Evolutionary conservation across 1,284 basidiomycete genomes (phyloP).

Genomic region (Sanguinoderma infundibulare): DNA sequence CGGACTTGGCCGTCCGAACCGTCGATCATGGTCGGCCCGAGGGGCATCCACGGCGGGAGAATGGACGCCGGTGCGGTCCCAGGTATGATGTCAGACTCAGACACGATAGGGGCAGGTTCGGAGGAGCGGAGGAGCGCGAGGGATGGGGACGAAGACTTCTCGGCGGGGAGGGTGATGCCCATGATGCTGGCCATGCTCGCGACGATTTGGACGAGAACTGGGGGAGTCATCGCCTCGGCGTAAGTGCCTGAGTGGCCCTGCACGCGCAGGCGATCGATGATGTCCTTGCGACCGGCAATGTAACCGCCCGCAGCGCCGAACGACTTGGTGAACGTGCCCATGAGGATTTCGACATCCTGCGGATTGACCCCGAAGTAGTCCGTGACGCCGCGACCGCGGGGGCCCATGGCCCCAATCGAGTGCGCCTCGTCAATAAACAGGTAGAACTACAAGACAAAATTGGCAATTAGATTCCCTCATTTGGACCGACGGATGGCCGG

Average conservation of each 20-base stretch:
- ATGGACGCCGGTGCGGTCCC: slow-evolving; percentile 68
- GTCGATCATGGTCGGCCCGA: slow-evolving; percentile 73
- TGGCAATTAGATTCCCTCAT: slow-evolving; percentile 3
- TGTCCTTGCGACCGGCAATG: slow-evolving; percentile 81
- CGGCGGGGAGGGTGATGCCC: slow-evolving; percentile 70
- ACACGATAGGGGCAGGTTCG: slow-evolving; percentile 33
- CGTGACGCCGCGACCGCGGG: slow-evolving; percentile 91
- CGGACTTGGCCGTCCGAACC: slow-evolving; percentile 86
- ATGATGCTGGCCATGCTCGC: slow-evolving; percentile 97
- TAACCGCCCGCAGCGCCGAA: slow-evolving; percentile 98
- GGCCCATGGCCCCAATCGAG: slow-evolving; percentile 94
- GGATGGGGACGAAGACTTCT: slow-evolving; percentile 31
- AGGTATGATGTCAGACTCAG: slow-evolving; percentile 43
- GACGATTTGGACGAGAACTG: slow-evolving; percentile 90
- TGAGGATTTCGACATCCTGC: slow-evolving; percentile 86
- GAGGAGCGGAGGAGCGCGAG: slow-evolving; percentile 38
- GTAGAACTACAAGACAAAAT: slow-evolving; percentile 72
- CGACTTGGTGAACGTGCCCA: slow-evolving; percentile 99
- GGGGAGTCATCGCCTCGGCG: slow-evolving; percentile 90
- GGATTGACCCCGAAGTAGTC: slow-evolving; percentile 95
- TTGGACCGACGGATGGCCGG: background rate
- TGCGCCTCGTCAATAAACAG: slow-evolving; percentile 98
- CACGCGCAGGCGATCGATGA: slow-evolving; percentile 85
- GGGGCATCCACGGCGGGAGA: slow-evolving; percentile 73
- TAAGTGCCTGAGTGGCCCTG: slow-evolving; percentile 88